Base-by-base conservation (phyloP, 225 moss, liverwort and hornwort genomes). In the Physcomitrium patens region DNA sequence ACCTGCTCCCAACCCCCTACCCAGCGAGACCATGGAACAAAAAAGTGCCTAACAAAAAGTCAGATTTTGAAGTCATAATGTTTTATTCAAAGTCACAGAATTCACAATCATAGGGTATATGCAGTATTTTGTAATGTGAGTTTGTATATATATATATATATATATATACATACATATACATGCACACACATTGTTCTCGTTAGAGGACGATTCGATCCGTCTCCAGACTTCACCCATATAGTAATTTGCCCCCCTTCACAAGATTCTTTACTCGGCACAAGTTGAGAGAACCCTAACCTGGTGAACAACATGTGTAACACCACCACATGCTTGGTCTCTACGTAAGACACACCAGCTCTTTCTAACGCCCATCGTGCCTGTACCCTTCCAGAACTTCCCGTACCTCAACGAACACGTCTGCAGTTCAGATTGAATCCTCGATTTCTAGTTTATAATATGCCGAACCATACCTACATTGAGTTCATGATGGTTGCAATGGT, bases 321-420 rank as follows among this genome's bases (percentile, higher is more conserved):
- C 68, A 90, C 92, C 55, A 92, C 94, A 72, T 96, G 96, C 48
- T 94, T 94, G 42, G 91, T 82, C 77, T 96, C 96, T 14, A n/a
- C 76, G 77, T 76, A 92, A 0, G 42, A 49, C 57, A 92, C 82
- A 31, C 92, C 89, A 56, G 96, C 92, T 75, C 92, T 86, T 67
- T 96, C 92, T 26, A 96, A 73, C 8, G 94, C 96, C 96, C 96
- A 96, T 78, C 96, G 83, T 77, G 96, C 96, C 93, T 96, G 87
- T 41, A 65, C 70, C 77, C 66, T 75, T 79, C 4, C 77, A 79
- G 3, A 75, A 63, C 65, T 76, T 67, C 68, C 63, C 73, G 41
- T 27, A 74, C 65, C 58, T 78, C 80, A 83, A 79, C 74, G 65
- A 68, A 75, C 62, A 77, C 80, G 65, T 65, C 19, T 65, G 54